These are phyloP conservation scores for Blumeria graminis DNA, from an alignment of 2,329 filamentous ascomycete genomes.

Conservation along the genomic window DNA sequence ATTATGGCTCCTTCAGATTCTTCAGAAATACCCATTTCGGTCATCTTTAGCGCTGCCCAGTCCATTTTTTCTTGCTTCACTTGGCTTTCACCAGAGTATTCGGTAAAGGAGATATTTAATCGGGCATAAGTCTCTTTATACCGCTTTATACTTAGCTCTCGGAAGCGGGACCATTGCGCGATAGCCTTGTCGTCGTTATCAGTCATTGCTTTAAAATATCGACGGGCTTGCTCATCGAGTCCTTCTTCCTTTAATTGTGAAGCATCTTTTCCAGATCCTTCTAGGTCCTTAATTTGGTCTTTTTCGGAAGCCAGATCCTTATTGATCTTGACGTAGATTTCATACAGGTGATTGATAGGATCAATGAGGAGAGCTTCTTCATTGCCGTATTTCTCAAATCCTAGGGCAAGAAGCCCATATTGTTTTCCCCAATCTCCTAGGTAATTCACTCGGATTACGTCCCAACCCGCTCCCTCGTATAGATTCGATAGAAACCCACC, in stretches of 20 bases:
- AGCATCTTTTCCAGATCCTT: constrained; percentile 18
- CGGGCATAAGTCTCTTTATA: constrained; percentile 46
- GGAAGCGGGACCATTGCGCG: constrained; percentile 38
- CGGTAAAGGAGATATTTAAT: constrained; percentile 47
- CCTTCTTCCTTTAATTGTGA: constrained; percentile 26
- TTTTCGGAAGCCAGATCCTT: constrained; percentile 38
- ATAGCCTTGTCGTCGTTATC: constrained; percentile 36
- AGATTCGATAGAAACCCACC: constrained; percentile 48
- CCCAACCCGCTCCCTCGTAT: constrained; percentile 43
- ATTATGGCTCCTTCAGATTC: constrained; percentile 50
- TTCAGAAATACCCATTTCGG: constrained; percentile 38
- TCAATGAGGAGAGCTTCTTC: constrained; percentile 47
- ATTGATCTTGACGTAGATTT: constrained; percentile 59
- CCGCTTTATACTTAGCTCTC: constrained; percentile 39
- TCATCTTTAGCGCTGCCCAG: constrained; percentile 33
- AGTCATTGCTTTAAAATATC: constrained; percentile 50
- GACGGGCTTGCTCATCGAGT: constrained; percentile 50
- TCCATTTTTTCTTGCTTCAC: constrained; percentile 44
- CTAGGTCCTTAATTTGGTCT: constrained; percentile 30
- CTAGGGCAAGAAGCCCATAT: constrained; percentile 43
- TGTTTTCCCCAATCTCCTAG: constrained; percentile 62
- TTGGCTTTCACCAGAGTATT: constrained; percentile 51
- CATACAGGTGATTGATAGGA: constrained; percentile 60
- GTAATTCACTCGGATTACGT: constrained; percentile 50
- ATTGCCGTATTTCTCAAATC: constrained; percentile 50